phyloP scores from a whole-genome alignment of 1,139 yeast species.

The Cylindricascospora bacillispora region DNA sequence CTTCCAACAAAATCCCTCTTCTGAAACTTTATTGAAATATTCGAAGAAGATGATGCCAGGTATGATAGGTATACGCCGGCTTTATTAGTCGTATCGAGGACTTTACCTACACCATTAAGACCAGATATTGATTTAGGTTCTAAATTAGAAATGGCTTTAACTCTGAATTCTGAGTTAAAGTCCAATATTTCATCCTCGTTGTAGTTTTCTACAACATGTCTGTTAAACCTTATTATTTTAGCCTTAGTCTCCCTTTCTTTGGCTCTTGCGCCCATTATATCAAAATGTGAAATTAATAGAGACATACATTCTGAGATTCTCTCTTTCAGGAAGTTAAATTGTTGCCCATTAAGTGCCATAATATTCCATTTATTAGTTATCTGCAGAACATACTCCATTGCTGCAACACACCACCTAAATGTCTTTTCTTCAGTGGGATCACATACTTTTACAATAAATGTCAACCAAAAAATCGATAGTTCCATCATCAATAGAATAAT shows the following conservation, averaged over 20 bases:
- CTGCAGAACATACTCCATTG: slow-evolving; percentile 88
- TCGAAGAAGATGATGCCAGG: slow-evolving; percentile 76
- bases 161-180: slow-evolving; percentile 23
- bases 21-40: slow-evolving; percentile 89
- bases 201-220: slow-evolving; percentile 16
- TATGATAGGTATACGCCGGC: slow-evolving; percentile 77
- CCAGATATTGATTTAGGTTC: slow-evolving; percentile 11
- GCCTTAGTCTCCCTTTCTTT: slow-evolving; percentile 46
- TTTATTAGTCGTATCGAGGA: slow-evolving; percentile 69
- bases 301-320: slow-evolving; percentile 94
- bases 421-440: slow-evolving; percentile 80
- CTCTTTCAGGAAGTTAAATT: slow-evolving; percentile 53
- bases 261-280: slow-evolving; percentile 92
- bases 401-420: slow-evolving; percentile 88
- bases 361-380: slow-evolving; percentile 85
- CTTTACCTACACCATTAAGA: slow-evolving; percentile 54
- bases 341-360: slow-evolving; percentile 61
- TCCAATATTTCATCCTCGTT: slow-evolving; percentile 28
- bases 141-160: slow-evolving; percentile 23
- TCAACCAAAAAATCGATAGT: slow-evolving; percentile 78
- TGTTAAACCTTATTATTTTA: slow-evolving; percentile 23
- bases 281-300: slow-evolving; percentile 81
- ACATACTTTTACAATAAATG: slow-evolving; percentile 86
- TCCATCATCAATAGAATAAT: slow-evolving; percentile 61
- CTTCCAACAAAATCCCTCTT: slow-evolving; percentile 88